These are phyloP conservation scores for Nitzschia putrida DNA, from an alignment of 108 stramenopile species.

Conservation along the genomic window DNA sequence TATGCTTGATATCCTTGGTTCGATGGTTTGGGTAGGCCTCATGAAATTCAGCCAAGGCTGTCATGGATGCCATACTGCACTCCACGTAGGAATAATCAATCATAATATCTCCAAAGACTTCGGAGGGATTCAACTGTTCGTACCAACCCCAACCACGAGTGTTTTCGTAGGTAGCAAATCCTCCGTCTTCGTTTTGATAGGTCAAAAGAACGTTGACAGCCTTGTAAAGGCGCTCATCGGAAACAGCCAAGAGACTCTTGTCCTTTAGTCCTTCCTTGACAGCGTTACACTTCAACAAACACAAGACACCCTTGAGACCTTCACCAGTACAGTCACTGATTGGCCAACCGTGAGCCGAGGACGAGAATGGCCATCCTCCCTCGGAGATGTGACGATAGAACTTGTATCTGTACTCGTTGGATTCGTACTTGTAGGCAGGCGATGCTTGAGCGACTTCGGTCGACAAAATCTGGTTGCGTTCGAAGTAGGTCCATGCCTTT, in stretches of 20 bases:
- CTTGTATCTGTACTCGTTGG: constrained; percentile 66
- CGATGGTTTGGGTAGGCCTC: constrained; percentile 81
- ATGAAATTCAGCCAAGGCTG: constrained; percentile 89
- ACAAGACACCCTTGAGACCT: constrained; percentile 89
- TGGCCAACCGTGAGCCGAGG: constrained; percentile 98
- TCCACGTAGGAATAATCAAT: constrained; percentile 99
- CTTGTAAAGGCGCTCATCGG: constrained; percentile 68
- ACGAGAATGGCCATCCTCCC: constrained; percentile 99
- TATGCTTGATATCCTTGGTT: constrained; percentile 64
- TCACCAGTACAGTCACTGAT: constrained; percentile 98
- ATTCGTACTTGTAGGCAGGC: constrained; percentile 78
- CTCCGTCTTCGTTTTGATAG: constrained; percentile 97
- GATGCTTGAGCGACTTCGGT: constrained; percentile 71
- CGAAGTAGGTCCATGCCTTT: constrained; percentile 82
- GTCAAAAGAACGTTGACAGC: constrained; percentile 86
- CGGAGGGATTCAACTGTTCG: constrained; percentile 95
- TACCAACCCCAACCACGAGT: constrained; percentile 97
- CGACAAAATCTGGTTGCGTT: constrained; percentile 85
- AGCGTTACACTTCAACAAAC: constrained; percentile 60
- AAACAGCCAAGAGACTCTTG: constrained; percentile 49
- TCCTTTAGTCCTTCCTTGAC: constrained; percentile 54
- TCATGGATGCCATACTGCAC: constrained; percentile 94
- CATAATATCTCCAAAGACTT: constrained; percentile 99
- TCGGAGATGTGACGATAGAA: constrained; percentile 93
- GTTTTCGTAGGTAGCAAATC: constrained; percentile 99